Evolutionary conservation across 2,329 filamentous ascomycete species (phyloP).

Genomic region (Paraphaeosphaeria sporulosa): DNA sequence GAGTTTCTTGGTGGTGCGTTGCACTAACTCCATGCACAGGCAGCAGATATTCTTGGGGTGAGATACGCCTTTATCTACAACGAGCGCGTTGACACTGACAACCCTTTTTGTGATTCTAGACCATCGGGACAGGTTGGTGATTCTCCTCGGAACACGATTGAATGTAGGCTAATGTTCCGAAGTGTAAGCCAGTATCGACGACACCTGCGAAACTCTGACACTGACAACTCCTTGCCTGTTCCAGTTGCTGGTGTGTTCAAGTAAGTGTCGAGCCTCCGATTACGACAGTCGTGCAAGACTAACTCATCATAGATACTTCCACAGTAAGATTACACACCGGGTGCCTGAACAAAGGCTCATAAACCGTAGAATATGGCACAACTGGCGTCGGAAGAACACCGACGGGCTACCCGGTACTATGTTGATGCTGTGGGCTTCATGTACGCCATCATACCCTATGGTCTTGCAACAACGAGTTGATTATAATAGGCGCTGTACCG

Average conservation of each 20-base stretch:
- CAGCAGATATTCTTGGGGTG: slow-evolving; percentile 50
- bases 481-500: slow-evolving; percentile 50
- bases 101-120: slow-evolving; percentile 29
- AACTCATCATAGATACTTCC: slow-evolving; percentile 39
- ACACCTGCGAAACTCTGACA: slow-evolving; percentile 1
- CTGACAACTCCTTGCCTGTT: slow-evolving; percentile 24
- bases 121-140: slow-evolving; percentile 47
- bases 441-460: slow-evolving; percentile 38
- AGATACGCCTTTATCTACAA: slow-evolving; percentile 16
- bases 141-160: not conserved
- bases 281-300: slow-evolving; percentile 13
- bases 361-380: slow-evolving; percentile 62
- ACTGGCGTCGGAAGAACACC: slow-evolving; percentile 67
- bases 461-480: slow-evolving; percentile 14
- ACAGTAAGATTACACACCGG: slow-evolving; percentile 40
- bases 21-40: slow-evolving; percentile 41
- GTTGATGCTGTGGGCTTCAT: slow-evolving; percentile 70
- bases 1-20: not conserved
- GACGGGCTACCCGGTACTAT: slow-evolving; percentile 67
- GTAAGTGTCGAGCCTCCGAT: slow-evolving; percentile 28
- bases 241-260: slow-evolving; percentile 54
- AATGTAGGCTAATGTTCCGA: slow-evolving; percentile 27
- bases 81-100: slow-evolving; percentile 24
- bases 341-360: slow-evolving; percentile 20
- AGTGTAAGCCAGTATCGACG: slow-evolving; percentile 29